phyloP scores from a whole-genome alignment of 768 basidiomycete genomes.

The Serendipita indica region DNA sequence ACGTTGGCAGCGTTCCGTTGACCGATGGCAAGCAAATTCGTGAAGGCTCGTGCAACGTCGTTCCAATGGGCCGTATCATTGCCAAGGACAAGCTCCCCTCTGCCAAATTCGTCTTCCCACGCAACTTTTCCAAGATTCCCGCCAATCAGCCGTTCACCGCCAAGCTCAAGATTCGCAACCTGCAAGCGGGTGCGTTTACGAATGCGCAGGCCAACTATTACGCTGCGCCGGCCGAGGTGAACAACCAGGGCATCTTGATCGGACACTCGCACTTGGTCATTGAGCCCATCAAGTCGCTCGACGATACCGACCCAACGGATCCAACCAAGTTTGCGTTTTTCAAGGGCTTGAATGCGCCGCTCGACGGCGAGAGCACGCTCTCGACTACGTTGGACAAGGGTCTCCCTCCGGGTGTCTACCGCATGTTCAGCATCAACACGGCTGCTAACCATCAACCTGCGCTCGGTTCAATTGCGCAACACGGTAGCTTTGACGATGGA shows the following conservation, averaged over 20 bases:
- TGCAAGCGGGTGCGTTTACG: constrained; percentile 20
- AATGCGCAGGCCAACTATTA: constrained; percentile 20
- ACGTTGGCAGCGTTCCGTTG: constrained; percentile 18
- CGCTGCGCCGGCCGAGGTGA: constrained; percentile 20
- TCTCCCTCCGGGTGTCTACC: constrained; percentile 21
- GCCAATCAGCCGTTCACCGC: constrained; percentile 21
- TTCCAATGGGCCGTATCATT: constrained; percentile 21
- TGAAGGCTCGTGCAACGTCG: constrained; percentile 22
- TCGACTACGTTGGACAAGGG: constrained; percentile 21
- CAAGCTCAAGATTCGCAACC: constrained; percentile 17
- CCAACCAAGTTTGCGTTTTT: constrained; percentile 24
- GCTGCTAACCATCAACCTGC: constrained; percentile 19
- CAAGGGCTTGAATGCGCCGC: constrained; percentile 19
- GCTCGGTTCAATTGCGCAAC: constrained; percentile 17
- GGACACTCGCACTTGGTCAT: constrained; percentile 24
- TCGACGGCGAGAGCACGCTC: constrained; percentile 19
- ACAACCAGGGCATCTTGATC: constrained; percentile 21
- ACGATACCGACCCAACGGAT: constrained; percentile 15
- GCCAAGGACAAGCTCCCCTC: constrained; percentile 15
- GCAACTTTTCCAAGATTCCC: constrained; percentile 19
- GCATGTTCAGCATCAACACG: constrained; percentile 15
- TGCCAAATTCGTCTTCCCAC: constrained; percentile 17
- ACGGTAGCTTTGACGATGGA: constrained; percentile 17
- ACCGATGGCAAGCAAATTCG: constrained; percentile 23
- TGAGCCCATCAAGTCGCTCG: constrained; percentile 21